Evolutionary conservation across 2,329 filamentous ascomycete species (phyloP).

Genomic region (Dendrostoma leiphaemia): DNA sequence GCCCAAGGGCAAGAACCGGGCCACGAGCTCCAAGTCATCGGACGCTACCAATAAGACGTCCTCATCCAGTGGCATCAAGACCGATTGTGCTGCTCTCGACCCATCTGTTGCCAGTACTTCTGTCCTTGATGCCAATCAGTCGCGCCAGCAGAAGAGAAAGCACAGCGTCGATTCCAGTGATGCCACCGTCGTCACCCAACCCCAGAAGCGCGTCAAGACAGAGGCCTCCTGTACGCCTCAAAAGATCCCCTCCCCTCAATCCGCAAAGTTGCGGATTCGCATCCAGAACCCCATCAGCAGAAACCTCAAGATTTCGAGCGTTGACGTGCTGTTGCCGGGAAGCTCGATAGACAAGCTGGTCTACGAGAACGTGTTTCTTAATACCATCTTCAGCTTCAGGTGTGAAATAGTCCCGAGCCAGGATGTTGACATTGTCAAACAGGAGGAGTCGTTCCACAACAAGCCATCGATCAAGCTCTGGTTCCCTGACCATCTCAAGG

Average conservation of each 20-base stretch:
- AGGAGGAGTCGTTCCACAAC: slow-evolving; percentile 87
- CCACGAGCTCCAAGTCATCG: background rate
- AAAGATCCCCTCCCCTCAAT: background rate
- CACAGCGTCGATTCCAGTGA: background rate
- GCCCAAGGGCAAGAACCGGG: background rate
- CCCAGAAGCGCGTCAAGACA: background rate
- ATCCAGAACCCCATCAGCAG: background rate
- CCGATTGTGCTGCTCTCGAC: background rate
- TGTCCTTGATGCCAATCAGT: background rate
- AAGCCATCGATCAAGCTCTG: slow-evolving; percentile 83
- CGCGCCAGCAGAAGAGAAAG: background rate
- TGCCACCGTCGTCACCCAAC: background rate
- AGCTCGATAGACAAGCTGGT: background rate
- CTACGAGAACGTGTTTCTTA: background rate
- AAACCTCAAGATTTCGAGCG: background rate
- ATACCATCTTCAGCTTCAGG: background rate
- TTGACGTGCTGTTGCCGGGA: background rate
- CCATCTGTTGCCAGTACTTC: background rate
- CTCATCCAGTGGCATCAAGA: background rate
- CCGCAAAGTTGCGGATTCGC: background rate
- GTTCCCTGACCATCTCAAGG: slow-evolving; percentile 87
- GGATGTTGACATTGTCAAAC: slow-evolving; percentile 13
- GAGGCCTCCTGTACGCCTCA: background rate
- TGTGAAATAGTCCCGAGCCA: background rate
- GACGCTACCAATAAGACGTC: background rate